Percentiles rank a stretch among this genome's conserved stretches.
Evolutionary conservation across 805 yeast genomes (phyloP).

Genomic region (Candida patagonica): DNA sequence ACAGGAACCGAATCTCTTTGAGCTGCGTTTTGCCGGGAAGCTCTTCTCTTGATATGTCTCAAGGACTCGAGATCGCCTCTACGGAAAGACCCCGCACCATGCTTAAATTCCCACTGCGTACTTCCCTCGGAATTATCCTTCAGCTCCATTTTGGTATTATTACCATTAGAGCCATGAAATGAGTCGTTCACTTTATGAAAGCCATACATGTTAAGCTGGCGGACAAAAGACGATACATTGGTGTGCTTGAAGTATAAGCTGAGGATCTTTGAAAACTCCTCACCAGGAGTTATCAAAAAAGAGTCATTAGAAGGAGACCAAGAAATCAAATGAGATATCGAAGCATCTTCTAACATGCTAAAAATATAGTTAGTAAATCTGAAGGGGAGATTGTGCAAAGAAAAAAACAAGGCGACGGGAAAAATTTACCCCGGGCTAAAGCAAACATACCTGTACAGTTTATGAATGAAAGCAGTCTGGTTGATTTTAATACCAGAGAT

Average conservation of each 20-base stretch:
- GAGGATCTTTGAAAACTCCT: slow-evolving; percentile 72
- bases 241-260: slow-evolving; percentile 81
- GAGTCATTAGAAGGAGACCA: slow-evolving; percentile 69
- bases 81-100: slow-evolving; percentile 65
- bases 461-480: slow-evolving; percentile 71
- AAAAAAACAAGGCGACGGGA: background rate
- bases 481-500: slow-evolving; percentile 25
- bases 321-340: slow-evolving; percentile 68
- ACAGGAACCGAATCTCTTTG: slow-evolving; percentile 19
- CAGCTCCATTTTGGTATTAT: background rate
- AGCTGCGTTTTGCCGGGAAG: slow-evolving; percentile 35
- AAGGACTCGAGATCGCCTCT: slow-evolving; percentile 73
- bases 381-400: background rate
- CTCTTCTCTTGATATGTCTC: slow-evolving; percentile 68
- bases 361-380: background rate
- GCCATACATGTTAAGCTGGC: slow-evolving; percentile 94
- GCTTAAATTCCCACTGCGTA: slow-evolving; percentile 76
- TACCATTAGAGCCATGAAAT: slow-evolving; percentile 19
- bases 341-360: slow-evolving; percentile 75
- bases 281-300: slow-evolving; percentile 75
- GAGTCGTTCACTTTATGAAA: slow-evolving; percentile 59
- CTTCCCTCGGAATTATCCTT: background rate
- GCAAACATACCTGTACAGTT: slow-evolving; percentile 32
- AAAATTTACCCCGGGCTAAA: background rate
- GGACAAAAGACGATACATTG: slow-evolving; percentile 84